These are phyloP conservation scores for Chytriomyces sp. DNA, from an alignment of 192 early-diverging fungal genomes.

Conservation along the genomic window DNA sequence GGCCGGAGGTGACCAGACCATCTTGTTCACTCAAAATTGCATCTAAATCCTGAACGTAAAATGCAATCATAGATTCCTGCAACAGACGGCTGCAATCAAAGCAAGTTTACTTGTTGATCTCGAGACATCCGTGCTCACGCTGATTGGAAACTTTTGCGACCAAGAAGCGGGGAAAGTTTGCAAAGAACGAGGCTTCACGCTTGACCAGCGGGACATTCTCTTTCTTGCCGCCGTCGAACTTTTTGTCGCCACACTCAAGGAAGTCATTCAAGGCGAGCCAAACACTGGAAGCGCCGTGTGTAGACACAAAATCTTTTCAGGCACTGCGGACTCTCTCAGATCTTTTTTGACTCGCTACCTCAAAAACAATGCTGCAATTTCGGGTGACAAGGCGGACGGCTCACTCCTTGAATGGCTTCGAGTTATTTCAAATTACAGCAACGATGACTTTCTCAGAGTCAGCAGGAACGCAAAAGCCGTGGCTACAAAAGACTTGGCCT, in stretches of 20 bases:
- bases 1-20: background rate
- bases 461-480: background rate
- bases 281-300: background rate
- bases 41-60: background rate
- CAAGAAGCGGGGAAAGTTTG: background rate
- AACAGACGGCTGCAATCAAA: background rate
- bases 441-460: background rate
- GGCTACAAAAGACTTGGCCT: background rate
- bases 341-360: background rate
- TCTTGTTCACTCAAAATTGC: background rate
- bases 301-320: slow-evolving; percentile 1
- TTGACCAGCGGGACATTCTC: slow-evolving; percentile 4
- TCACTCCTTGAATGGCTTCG: background rate
- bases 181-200: background rate
- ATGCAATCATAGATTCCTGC: background rate
- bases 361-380: background rate
- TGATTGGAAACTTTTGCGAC: background rate
- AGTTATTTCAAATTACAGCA: background rate
- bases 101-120: background rate
- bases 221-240: slow-evolving; percentile 2
- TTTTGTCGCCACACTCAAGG: slow-evolving; percentile 8
- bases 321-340: background rate
- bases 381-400: background rate
- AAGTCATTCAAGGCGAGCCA: background rate
- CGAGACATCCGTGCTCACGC: background rate